Conservation (phyloP, 345 rosid genomes). For the Euphorbia tirucalli region DNA sequence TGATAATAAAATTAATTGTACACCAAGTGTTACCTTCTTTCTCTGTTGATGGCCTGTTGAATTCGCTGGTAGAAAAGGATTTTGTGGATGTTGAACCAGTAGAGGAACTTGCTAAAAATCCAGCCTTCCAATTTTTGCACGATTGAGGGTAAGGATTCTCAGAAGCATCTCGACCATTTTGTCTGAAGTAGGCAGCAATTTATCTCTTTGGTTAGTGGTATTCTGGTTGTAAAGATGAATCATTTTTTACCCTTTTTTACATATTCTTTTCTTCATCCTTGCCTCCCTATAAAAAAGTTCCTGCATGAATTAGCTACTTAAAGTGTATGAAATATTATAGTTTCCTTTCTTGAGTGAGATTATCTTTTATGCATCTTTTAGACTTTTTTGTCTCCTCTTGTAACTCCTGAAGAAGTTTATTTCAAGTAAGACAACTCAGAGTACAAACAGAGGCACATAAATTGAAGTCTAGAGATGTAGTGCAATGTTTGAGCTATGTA, state of each 20-base stretch:
- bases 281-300: constrained; percentile 34
- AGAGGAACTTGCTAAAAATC: constrained; percentile 69
- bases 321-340: no score
- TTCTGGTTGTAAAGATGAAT: constrained; percentile 18
- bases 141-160: constrained; percentile 47
- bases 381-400: no score
- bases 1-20: not conserved
- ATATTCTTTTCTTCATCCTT: constrained; percentile 7
- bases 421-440: no score
- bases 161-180: constrained; percentile 3
- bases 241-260: not conserved
- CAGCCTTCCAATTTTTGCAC: constrained; percentile 79
- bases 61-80: constrained; percentile 78
- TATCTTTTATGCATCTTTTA: no score
- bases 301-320: constrained; percentile 48
- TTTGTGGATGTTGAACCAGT: constrained; percentile 75
- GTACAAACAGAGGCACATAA: no score
- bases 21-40: constrained; percentile 20
- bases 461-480: no score
- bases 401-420: no score
- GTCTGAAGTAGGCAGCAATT: constrained; percentile 12
- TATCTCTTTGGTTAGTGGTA: constrained; percentile 10
- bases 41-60: constrained; percentile 87
- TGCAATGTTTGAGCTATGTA: no score
- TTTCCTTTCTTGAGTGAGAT: no score